phyloP scores from a whole-genome alignment of 768 basidiomycete species.

The Pleurotus eryngii region DNA sequence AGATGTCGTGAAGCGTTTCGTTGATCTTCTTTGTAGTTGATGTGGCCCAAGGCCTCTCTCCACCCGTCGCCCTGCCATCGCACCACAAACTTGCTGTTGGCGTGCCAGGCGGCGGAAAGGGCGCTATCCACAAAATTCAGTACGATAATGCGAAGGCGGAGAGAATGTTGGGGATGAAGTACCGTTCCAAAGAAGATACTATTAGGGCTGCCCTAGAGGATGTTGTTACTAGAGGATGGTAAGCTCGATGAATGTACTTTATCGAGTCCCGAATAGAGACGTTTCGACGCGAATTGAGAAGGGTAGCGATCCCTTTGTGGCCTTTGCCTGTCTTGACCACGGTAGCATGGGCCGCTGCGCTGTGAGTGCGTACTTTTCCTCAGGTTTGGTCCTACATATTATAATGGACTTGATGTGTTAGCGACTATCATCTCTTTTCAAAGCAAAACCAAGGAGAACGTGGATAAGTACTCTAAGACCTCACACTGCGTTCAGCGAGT shows the following conservation, averaged over 20 bases:
- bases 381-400: no score
- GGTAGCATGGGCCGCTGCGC: no score
- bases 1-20: background rate
- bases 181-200: slow-evolving; percentile 6
- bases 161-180: slow-evolving; percentile 11
- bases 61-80: background rate
- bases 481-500: no score
- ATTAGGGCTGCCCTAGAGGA: slow-evolving; percentile 7
- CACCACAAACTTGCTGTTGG: background rate
- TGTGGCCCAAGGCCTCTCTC: slow-evolving; percentile 1
- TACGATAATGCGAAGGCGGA: slow-evolving; percentile 7
- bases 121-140: background rate
- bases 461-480: no score
- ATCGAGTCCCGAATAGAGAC: no score
- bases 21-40: slow-evolving; percentile 9
- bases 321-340: no score
- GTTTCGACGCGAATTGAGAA: no score
- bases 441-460: no score
- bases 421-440: no score
- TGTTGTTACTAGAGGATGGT: slow-evolving; percentile 9
- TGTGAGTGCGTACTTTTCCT: no score
- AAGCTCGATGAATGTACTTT: background rate
- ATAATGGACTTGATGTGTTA: no score
- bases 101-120: background rate
- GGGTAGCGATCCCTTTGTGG: no score